Base-by-base conservation (phyloP, 306 rosid genomes). In the Mucuna pruriens region DNA sequence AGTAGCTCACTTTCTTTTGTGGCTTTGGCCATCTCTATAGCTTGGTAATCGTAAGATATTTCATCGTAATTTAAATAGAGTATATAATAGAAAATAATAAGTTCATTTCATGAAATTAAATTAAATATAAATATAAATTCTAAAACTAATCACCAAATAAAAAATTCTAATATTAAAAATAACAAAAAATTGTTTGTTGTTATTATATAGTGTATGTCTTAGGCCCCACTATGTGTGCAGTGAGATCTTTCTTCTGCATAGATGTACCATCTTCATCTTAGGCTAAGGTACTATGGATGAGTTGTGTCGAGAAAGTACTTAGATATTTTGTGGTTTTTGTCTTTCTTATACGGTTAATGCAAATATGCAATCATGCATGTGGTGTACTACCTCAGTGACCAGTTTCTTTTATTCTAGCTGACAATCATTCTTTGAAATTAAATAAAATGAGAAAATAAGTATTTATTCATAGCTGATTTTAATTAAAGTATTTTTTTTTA, bases 291-390 rank as follows among this genome's bases (percentile, higher is more conserved):
- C 12, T 4, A 9, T 13, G 42, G 40, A 60, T 70, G 48, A n/a
- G 61, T 70, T 26, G 8, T 46, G 33, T 49, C 23, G 33, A 39
- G 45, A 13, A 29, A 61, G 65, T 22, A 12, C 8, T 9, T 7
- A 38, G 72, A 66, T 82, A 34, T 71, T 46, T 76, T 44, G 2
- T 34, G 49, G 26, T 23, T 82, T 44, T 83, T 69, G 74, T 77
- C 68, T 49, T 77, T 46, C 65, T 69, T 70, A 13, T 3, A 4
- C 9, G 38, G 68, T 34, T 71, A 55, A 34, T 25, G 26, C 6
- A n/a, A 48, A 49, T 39, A 22, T 46, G 82, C 68, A 83, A 19
- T 49, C 74, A 69, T 76, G 63, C 74, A 69, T 76, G 63, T 4
- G 16, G 9, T 38, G 71, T 65, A 67, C 72, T 65, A 67, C 72